Evolutionary conservation across 495 filamentous ascomycete genomes (phyloP).

Genomic region (Paragyromitra xinjiangensis): DNA sequence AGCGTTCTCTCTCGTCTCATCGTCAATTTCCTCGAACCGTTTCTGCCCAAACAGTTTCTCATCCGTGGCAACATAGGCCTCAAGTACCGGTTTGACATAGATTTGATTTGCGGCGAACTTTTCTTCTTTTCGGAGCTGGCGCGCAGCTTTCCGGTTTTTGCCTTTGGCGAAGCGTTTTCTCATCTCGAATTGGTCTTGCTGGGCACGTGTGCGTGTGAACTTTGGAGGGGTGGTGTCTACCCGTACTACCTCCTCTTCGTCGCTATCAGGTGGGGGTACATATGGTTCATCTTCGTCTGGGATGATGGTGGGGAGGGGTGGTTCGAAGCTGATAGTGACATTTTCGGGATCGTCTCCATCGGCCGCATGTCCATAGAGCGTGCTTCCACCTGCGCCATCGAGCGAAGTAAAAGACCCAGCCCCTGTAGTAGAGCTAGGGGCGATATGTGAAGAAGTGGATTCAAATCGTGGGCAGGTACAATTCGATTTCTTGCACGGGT

Average conservation of each 20-base stretch:
- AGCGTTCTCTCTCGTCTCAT: slow-evolving; percentile 2
- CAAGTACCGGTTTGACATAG: slow-evolving; percentile 12
- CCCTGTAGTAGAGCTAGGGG: background rate
- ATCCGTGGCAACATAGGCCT: slow-evolving; percentile 43
- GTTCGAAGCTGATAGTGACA: slow-evolving; percentile 3
- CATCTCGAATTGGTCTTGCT: slow-evolving; percentile 21
- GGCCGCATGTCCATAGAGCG: slow-evolving; percentile 26
- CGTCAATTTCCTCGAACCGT: slow-evolving; percentile 40
- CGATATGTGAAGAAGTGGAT: background rate
- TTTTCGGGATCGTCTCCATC: slow-evolving; percentile 13
- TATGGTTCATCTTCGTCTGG: slow-evolving; percentile 15
- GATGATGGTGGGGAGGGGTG: background rate
- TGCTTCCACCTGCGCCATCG: slow-evolving; percentile 41
- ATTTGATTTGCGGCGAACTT: background rate
- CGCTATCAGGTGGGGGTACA: background rate
- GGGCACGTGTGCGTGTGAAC: background rate
- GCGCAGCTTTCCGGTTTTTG: slow-evolving; percentile 15
- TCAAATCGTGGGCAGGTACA: slow-evolving; percentile 43
- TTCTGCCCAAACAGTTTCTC: slow-evolving; percentile 36
- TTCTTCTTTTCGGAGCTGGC: background rate
- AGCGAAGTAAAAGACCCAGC: slow-evolving; percentile 14
- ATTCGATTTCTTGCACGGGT: slow-evolving; percentile 5
- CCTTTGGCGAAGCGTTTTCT: slow-evolving; percentile 39
- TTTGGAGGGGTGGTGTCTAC: background rate
- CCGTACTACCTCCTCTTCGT: slow-evolving; percentile 1